Base-by-base conservation (phyloP, 2,329 filamentous ascomycete species). In the Didymosphaeria variabile region DNA sequence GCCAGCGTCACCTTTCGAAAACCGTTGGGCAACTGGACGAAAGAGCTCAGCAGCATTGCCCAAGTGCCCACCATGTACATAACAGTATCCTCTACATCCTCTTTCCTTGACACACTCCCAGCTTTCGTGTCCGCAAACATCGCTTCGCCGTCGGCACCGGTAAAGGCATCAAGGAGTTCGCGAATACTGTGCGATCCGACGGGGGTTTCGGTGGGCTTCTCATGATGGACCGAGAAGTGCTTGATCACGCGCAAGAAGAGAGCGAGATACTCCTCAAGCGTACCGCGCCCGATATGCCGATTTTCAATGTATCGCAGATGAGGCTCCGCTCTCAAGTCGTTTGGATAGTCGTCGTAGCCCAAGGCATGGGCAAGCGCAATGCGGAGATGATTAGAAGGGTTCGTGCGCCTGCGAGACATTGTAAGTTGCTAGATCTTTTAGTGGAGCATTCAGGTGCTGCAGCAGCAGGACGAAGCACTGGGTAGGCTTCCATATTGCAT, bases 261-360 rank as follows among this genome's bases (percentile, higher is more conserved):
- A 19, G 13, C 19, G 1, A 64, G 26, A 15, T 66, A 66, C 29
- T 60, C 57, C 7, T 68, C 64, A 21, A 58, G 23, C 26, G 53
- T 59, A 4, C 55, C 60, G 5, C 56, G 44, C 2, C 58, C 59
- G 32, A 65, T 42, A 42, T 64, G 49, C 1, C 52, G 64, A 13
- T 67, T 70, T 34, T 51, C 19, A n/a, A 70, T 67, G 55, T 68
- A 68, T 34, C 64, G 65, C 21, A 72, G 52, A 45, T 69, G 68
- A 21, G 68, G 67, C 49, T 63, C 62, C 29, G 62, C 58, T 19
- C 51, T 38, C 3, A 29, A 5, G 21, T 59, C 44, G n/a, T 26
- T 34, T 3, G 65, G 61, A 46, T 68, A 62, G 0, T 64, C 19
- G 3, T 44, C 8, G 53, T 57, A 66, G 52, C 64, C 62, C 3